Conservation (phyloP, 129 eudicot species). For the Flaveria ramosissima region DNA sequence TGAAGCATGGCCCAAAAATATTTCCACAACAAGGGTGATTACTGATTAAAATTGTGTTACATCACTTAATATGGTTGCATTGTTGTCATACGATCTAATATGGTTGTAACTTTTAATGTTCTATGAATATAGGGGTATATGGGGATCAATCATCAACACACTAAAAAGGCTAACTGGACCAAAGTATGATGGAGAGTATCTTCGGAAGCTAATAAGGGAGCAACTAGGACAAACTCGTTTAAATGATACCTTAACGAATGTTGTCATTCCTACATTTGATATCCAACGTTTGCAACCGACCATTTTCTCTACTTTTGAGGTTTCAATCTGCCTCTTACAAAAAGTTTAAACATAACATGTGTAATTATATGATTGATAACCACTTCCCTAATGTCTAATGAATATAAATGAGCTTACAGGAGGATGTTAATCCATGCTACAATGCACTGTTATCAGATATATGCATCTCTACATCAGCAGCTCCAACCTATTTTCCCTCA, state of each 20-base stretch:
- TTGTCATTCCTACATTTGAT: slow-evolving; percentile 77
- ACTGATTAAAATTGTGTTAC: neutral
- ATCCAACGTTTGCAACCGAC: slow-evolving; percentile 54
- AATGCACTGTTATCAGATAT: slow-evolving; percentile 56
- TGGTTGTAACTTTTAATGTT: neutral
- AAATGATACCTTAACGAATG: slow-evolving; percentile 51
- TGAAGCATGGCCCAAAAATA: slow-evolving; percentile 52
- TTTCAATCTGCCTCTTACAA: neutral
- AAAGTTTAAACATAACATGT: neutral
- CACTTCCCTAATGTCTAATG: neutral
- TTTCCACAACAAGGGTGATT: slow-evolving; percentile 52
- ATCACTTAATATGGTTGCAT: neutral
- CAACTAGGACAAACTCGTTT: slow-evolving; percentile 41
- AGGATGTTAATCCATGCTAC: slow-evolving; percentile 22
- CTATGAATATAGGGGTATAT: slow-evolving; percentile 29
- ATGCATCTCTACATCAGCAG: slow-evolving; percentile 71
- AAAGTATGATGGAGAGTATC: slow-evolving; percentile 60
- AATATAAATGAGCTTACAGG: slow-evolving; percentile 26
- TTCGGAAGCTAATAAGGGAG: slow-evolving; percentile 36
- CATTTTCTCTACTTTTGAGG: slow-evolving; percentile 63
- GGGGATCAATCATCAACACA: slow-evolving; percentile 19
- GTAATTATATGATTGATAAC: neutral
- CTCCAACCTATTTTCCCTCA: slow-evolving; percentile 72
- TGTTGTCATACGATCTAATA: too few relatives aligned
- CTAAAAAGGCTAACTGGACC: slow-evolving; percentile 37